Conservation (phyloP, 805 yeast species). For the Torulaspora franciscae region DNA sequence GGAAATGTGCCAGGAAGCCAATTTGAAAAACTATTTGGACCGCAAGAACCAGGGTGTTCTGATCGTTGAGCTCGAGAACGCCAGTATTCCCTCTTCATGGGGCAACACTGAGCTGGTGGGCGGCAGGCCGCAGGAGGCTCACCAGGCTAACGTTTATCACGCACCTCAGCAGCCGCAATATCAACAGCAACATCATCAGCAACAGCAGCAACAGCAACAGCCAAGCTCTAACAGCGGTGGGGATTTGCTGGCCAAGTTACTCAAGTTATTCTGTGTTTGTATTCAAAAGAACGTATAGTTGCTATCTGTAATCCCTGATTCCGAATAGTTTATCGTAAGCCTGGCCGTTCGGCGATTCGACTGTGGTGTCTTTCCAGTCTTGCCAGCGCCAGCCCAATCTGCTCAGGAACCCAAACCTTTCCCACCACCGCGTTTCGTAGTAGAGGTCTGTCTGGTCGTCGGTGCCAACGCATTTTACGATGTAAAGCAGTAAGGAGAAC, state of each 20-base stretch:
- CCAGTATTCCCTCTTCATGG: slow-evolving; percentile 43
- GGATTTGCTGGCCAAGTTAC: slow-evolving; percentile 23
- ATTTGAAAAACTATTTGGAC: slow-evolving; percentile 58
- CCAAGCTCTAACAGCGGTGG: slow-evolving; percentile 20
- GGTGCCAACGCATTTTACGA: background rate
- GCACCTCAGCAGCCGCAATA: slow-evolving; percentile 28
- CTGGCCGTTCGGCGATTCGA: slow-evolving; percentile 3
- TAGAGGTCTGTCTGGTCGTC: background rate
- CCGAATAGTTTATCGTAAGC: slow-evolving; percentile 27
- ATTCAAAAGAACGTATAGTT: slow-evolving; percentile 9
- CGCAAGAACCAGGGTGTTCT: slow-evolving; percentile 76
- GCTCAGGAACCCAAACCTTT: slow-evolving; percentile 16
- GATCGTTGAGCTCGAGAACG: slow-evolving; percentile 55
- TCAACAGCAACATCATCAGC: slow-evolving; percentile 33
- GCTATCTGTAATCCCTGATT: slow-evolving; percentile 8
- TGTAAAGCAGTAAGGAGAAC: background rate
- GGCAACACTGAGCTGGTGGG: slow-evolving; percentile 14
- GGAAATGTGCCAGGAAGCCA: slow-evolving; percentile 61
- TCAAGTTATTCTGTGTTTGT: slow-evolving; percentile 37
- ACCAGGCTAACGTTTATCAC: slow-evolving; percentile 19
- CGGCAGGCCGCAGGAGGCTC: slow-evolving; percentile 17
- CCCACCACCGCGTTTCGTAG: slow-evolving; percentile 26
- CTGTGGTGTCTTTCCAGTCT: slow-evolving; percentile 13
- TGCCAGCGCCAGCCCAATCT: slow-evolving; percentile 22
- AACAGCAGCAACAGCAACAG: slow-evolving; percentile 28